A percentile compares a stretch with the other conserved stretches of the same genome.
phyloP scores from a whole-genome alignment of 192 early-diverging fungal species.

The Coemansia sp. region DNA sequence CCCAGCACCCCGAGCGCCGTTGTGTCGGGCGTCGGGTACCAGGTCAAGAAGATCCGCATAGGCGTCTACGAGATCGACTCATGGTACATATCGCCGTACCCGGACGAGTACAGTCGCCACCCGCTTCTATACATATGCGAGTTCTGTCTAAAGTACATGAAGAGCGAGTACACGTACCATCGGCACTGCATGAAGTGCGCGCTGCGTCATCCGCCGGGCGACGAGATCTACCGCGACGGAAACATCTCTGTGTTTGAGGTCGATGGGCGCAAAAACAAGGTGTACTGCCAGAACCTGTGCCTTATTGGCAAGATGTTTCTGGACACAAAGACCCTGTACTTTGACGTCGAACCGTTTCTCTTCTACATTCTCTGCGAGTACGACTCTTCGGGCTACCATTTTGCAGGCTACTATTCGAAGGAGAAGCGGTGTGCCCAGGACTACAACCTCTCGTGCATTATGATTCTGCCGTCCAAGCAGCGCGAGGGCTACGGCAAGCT shows the following conservation, averaged over 20 bases:
- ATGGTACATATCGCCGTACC: slow-evolving; percentile 96
- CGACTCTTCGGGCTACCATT: slow-evolving; percentile 73
- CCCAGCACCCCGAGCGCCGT: slow-evolving; percentile 29
- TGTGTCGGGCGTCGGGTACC: slow-evolving; percentile 31
- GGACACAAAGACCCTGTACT: slow-evolving; percentile 97
- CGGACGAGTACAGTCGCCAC: slow-evolving; percentile 90
- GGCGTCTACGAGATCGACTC: slow-evolving; percentile 85
- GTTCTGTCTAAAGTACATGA: slow-evolving; percentile 98
- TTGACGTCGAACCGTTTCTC: slow-evolving; percentile 96
- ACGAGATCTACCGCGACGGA: slow-evolving; percentile 94
- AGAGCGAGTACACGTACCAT: slow-evolving; percentile 76
- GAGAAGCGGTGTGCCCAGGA: slow-evolving; percentile 83
- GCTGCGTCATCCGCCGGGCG: slow-evolving; percentile 86
- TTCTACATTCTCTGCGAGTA: slow-evolving; percentile 91
- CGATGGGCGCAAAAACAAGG: slow-evolving; percentile 95
- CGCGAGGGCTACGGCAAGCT: slow-evolving; percentile 91
- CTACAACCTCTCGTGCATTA: slow-evolving; percentile 94
- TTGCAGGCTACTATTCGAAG: slow-evolving; percentile 98
- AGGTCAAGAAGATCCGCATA: slow-evolving; percentile 67
- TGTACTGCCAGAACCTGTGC: slow-evolving; percentile 98
- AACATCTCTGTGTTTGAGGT: slow-evolving; percentile 91
- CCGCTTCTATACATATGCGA: slow-evolving; percentile 89
- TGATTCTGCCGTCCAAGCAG: slow-evolving; percentile 86
- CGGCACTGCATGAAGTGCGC: slow-evolving; percentile 87
- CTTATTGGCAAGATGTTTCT: slow-evolving; percentile 96